Conservation (phyloP, 2,329 filamentous ascomycete genomes). For the Fusarium devonianum region DNA sequence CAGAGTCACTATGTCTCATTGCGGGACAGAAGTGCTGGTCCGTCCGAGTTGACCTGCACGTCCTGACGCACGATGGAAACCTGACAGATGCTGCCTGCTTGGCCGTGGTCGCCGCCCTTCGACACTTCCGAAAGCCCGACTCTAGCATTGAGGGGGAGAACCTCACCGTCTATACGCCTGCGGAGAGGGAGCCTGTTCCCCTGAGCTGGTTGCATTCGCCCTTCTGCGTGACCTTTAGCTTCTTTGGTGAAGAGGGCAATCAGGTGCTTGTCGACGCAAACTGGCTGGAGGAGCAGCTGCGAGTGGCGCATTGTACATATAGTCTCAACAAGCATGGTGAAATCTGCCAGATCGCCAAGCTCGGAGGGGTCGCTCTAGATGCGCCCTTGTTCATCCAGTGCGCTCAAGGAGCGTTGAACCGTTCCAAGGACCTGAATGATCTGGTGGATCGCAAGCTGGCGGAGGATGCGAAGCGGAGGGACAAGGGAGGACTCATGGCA, state of each 20-base stretch:
- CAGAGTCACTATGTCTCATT: conserved; percentile 92
- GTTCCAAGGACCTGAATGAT: conserved; percentile 80
- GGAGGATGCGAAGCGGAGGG: conserved; percentile 78
- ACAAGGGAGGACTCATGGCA: conserved; percentile 79
- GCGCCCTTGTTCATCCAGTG: conserved; percentile 80
- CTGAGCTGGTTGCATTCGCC: conserved; percentile 92
- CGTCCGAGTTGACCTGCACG: conserved; percentile 88
- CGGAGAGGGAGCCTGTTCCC: conserved; percentile 88
- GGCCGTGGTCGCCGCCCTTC: conserved; percentile 84
- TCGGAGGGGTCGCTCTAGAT: conserved; percentile 83
- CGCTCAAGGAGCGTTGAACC: conserved; percentile 75
- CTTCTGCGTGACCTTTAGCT: conserved; percentile 88
- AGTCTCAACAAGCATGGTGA: conserved; percentile 90
- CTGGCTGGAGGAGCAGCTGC: conserved; percentile 77
- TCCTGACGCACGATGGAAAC: conserved; percentile 90
- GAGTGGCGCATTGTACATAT: conserved; percentile 77
- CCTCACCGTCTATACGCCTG: conserved; percentile 82
- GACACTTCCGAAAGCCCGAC: conserved; percentile 91
- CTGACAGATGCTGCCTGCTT: conserved; percentile 87
- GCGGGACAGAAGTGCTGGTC: conserved; percentile 92
- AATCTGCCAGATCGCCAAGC: conserved; percentile 89
- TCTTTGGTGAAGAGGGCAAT: conserved; percentile 77
- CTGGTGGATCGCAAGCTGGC: conserved; percentile 76
- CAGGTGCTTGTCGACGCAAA: conserved; percentile 73
- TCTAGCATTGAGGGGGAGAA: conserved; percentile 84